These are phyloP conservation scores for Coffea humblotiana DNA, from an alignment of 305 asterid species.

Conservation along the genomic window DNA sequence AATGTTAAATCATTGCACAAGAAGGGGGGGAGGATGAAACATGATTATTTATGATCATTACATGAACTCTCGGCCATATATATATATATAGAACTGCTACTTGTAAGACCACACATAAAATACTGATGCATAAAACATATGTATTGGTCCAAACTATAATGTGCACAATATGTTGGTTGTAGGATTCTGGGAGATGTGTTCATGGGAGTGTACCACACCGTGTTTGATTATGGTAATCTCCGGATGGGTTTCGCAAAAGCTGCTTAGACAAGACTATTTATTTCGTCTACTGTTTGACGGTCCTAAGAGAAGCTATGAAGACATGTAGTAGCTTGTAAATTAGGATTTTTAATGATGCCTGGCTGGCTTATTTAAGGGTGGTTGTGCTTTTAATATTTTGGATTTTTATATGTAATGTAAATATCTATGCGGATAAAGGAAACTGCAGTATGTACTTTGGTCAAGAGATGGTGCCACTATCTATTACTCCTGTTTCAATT, in stretches of 20 bases:
- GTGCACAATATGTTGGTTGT: constrained; percentile 14
- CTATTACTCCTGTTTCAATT: background rate
- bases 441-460: background rate
- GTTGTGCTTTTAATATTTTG: background rate
- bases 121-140: background rate
- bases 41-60: background rate
- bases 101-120: background rate
- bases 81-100: background rate
- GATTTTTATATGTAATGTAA: constrained; percentile 9
- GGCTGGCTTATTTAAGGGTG: background rate
- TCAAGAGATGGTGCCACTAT: background rate
- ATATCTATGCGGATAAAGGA: background rate
- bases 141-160: background rate
- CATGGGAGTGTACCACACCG: constrained; percentile 93
- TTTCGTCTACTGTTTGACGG: background rate
- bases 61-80: background rate
- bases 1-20: background rate
- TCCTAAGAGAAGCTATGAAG: background rate
- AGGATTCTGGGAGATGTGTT: constrained; percentile 97
- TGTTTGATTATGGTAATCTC: constrained; percentile 80
- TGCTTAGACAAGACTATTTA: constrained; percentile 30
- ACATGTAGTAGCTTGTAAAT: background rate
- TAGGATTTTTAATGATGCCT: background rate
- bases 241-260: constrained; percentile 84
- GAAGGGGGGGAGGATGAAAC: background rate